A percentile compares a stretch with the other conserved stretches of the same genome.
These are phyloP conservation scores for Plasmopara viticola DNA, from an alignment of 352 stramenopile genomes.

Conservation along the genomic window DNA sequence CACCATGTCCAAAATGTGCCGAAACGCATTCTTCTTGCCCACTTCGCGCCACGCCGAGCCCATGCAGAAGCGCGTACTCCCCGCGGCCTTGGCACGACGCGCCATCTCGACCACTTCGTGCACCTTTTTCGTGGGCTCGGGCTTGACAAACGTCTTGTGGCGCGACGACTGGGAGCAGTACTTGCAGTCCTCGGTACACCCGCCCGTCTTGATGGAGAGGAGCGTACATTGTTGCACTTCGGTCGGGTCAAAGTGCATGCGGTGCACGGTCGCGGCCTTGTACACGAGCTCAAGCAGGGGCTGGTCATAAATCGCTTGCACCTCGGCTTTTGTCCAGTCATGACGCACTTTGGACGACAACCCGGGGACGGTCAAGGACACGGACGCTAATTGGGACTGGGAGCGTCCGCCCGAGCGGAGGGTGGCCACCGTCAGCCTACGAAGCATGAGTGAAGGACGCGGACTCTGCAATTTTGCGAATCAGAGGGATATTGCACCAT, in stretches of 20 bases:
- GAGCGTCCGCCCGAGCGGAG: too few species aligned
- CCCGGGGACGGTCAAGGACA: conserved; percentile 58
- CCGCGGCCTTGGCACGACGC: conserved; percentile 91
- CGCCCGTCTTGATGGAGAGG: conserved; percentile 96
- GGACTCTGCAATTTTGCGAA: too few species aligned
- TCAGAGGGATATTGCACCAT: too few species aligned
- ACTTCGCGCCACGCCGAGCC: conserved; percentile 96
- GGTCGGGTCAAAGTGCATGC: conserved; percentile 95
- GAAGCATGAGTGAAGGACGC: too few species aligned
- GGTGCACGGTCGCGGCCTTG: conserved; percentile 93
- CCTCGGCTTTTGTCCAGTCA: conserved; percentile 94
- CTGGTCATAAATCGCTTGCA: conserved; percentile 91
- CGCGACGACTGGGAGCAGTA: conserved; percentile 96
- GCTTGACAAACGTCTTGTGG: conserved; percentile 99
- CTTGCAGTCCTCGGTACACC: conserved; percentile 89
- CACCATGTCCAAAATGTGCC: conserved; percentile 97
- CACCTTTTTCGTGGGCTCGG: conserved; percentile 94
- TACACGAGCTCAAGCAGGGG: conserved; percentile 97
- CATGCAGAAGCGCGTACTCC: conserved; percentile 98
- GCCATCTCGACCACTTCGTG: conserved; percentile 95
- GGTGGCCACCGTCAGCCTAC: too few species aligned
- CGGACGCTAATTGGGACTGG: conserved; percentile 27
- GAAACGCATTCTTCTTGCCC: conserved; percentile 98
- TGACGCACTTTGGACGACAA: conserved; percentile 60
- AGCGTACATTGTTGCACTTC: conserved; percentile 98